Conservation (phyloP, 345 rosid genomes). For the Melastoma malabathricum region DNA sequence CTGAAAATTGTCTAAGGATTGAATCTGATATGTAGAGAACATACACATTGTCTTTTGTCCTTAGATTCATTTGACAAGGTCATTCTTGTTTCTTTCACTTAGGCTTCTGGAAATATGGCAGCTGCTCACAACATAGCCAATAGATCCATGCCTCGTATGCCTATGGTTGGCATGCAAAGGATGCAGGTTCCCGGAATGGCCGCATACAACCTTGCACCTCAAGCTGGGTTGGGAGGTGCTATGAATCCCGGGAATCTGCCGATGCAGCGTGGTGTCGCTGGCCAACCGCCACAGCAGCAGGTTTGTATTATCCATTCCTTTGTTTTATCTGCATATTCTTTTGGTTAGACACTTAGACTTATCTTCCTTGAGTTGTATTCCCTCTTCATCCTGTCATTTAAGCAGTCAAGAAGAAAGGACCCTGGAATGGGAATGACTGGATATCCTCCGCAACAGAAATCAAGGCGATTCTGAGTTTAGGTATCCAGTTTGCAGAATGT, state of each 20-base stretch:
- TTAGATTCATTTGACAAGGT: background rate
- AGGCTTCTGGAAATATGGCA: slow-evolving; percentile 32
- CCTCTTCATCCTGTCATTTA: slow-evolving; percentile 7
- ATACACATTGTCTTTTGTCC: background rate
- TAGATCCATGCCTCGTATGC: slow-evolving; percentile 61
- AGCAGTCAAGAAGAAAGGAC: slow-evolving; percentile 75
- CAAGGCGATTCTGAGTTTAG: slow-evolving; percentile 48
- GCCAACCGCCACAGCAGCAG: slow-evolving; percentile 55
- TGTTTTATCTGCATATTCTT: background rate
- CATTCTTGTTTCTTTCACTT: background rate
- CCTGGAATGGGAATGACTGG: slow-evolving; percentile 73
- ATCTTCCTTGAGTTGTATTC: background rate
- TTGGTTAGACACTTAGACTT: background rate
- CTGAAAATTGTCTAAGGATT: too few relatives aligned
- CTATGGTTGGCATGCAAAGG: slow-evolving; percentile 57
- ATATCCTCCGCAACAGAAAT: slow-evolving; percentile 79
- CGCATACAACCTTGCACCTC: slow-evolving; percentile 48
- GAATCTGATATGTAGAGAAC: background rate
- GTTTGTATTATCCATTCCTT: slow-evolving; percentile 1
- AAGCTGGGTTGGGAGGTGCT: slow-evolving; percentile 52
- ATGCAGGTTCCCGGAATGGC: slow-evolving; percentile 68
- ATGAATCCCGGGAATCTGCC: slow-evolving; percentile 71
- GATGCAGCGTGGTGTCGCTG: slow-evolving; percentile 57
- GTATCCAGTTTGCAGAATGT: background rate
- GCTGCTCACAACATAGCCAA: slow-evolving; percentile 50